These are phyloP conservation scores for Trichoderma cornu-damae DNA, from an alignment of 2,329 filamentous ascomycete genomes.

Conservation along the genomic window DNA sequence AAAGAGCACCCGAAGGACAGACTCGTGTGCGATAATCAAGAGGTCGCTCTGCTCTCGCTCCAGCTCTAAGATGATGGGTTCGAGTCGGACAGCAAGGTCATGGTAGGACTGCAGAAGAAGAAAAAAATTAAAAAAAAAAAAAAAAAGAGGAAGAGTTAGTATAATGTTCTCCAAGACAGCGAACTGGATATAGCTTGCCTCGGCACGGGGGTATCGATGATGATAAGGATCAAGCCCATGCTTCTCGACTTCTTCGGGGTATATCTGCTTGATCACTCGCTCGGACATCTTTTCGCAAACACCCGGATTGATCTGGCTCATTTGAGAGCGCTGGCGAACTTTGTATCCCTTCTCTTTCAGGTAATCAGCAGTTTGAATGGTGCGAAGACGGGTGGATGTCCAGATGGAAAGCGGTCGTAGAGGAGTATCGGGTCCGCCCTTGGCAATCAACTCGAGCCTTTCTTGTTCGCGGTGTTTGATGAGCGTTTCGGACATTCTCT, in stretches of 20 bases:
- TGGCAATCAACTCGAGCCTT: constrained; percentile 60
- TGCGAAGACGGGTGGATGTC: constrained; percentile 88
- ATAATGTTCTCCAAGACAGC: background rate
- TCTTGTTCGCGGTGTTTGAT: constrained; percentile 80
- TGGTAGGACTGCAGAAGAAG: constrained; percentile 73
- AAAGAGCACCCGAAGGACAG: constrained; percentile 92
- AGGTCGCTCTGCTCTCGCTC: constrained; percentile 96
- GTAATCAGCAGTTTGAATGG: constrained; percentile 81
- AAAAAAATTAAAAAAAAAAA: no score
- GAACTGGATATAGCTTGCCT: constrained; percentile 49
- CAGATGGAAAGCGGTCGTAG: constrained; percentile 82
- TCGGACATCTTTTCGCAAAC: constrained; percentile 94
- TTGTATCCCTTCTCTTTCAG: constrained; percentile 77
- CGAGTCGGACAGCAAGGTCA: constrained; percentile 92
- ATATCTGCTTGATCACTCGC: constrained; percentile 69
- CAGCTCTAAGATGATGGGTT: constrained; percentile 94
- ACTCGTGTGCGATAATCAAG: constrained; percentile 97
- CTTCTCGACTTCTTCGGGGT: constrained; percentile 86
- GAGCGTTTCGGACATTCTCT: constrained; percentile 79
- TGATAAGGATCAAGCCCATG: constrained; percentile 95
- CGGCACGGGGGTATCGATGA: constrained; percentile 89
- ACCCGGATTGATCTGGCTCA: constrained; percentile 95
- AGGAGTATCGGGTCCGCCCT: constrained; percentile 61
- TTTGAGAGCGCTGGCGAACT: constrained; percentile 85
- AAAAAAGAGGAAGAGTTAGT: no score